Conservation (phyloP, 305 asterid species). For the Lippia alba region DNA sequence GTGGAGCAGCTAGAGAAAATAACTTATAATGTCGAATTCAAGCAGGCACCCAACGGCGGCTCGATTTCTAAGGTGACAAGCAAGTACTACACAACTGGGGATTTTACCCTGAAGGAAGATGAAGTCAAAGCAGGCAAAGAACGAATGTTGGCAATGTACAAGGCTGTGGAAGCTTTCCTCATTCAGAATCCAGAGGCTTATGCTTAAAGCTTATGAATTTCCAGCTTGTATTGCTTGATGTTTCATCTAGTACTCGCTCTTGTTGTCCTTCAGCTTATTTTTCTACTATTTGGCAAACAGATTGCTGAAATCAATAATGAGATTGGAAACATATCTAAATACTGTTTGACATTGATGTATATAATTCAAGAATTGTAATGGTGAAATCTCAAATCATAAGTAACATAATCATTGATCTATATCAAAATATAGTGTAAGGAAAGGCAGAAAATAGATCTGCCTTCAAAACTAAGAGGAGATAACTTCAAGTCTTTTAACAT, state of each 20-base stretch:
- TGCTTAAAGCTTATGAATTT: neutral
- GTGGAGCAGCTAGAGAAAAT: conserved; percentile 25
- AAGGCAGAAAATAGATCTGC: too few relatives aligned
- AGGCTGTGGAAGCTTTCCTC: conserved; percentile 33
- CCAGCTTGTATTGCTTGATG: neutral
- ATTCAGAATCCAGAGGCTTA: conserved; percentile 32
- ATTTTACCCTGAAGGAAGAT: conserved; percentile 28
- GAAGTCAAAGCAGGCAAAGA: conserved; percentile 31
- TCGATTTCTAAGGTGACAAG: conserved; percentile 28
- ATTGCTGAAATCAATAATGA: neutral
- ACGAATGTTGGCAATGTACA: conserved; percentile 31
- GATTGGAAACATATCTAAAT: neutral
- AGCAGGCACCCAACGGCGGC: conserved; percentile 16
- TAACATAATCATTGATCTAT: too few relatives aligned
- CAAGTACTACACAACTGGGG: conserved; percentile 22
- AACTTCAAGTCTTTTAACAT: too few relatives aligned
- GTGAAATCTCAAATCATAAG: too few relatives aligned
- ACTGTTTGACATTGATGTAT: too few relatives aligned
- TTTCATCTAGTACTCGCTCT: neutral
- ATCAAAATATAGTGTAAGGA: too few relatives aligned
- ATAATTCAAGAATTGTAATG: too few relatives aligned
- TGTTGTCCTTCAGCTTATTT: neutral
- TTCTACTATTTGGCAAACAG: neutral
- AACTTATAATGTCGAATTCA: conserved; percentile 16
- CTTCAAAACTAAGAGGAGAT: too few relatives aligned